phyloP scores from a whole-genome alignment of 805 yeast species.

The Myxozyma mucilagina region DNA sequence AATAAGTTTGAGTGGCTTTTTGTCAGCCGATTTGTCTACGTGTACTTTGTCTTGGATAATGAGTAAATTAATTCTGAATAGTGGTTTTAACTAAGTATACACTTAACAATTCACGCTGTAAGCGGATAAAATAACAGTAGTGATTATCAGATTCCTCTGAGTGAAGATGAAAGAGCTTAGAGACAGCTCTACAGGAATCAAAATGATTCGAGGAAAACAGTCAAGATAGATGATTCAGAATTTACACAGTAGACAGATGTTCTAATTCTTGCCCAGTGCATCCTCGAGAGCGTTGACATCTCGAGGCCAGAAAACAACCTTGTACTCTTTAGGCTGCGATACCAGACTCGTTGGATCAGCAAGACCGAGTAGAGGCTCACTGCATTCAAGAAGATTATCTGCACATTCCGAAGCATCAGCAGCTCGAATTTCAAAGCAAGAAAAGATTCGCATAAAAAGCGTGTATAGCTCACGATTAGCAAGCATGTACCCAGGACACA shows the following conservation, averaged over 20 bases:
- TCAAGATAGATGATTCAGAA: too few species aligned
- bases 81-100: too few species aligned
- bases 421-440: slow-evolving; percentile 50
- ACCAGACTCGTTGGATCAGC: slow-evolving; percentile 34
- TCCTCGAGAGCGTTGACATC: slow-evolving; percentile 17
- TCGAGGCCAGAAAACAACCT: slow-evolving; percentile 33
- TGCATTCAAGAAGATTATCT: slow-evolving; percentile 17
- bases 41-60: not conserved
- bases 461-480: slow-evolving; percentile 68
- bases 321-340: slow-evolving; percentile 33
- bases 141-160: too few species aligned
- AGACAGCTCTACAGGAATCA: too few species aligned
- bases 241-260: not conserved
- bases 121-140: too few species aligned
- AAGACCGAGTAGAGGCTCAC: slow-evolving; percentile 31
- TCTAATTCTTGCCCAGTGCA: slow-evolving; percentile 3
- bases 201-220: too few species aligned
- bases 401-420: slow-evolving; percentile 19
- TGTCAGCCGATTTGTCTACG: not conserved
- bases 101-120: too few species aligned
- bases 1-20: not conserved
- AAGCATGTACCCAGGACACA: slow-evolving; percentile 68
- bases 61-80: too few species aligned
- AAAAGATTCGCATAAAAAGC: slow-evolving; percentile 53
- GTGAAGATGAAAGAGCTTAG: too few species aligned